phyloP scores from a whole-genome alignment of 179 eudicot species.

The Vitellaria paradoxa region DNA sequence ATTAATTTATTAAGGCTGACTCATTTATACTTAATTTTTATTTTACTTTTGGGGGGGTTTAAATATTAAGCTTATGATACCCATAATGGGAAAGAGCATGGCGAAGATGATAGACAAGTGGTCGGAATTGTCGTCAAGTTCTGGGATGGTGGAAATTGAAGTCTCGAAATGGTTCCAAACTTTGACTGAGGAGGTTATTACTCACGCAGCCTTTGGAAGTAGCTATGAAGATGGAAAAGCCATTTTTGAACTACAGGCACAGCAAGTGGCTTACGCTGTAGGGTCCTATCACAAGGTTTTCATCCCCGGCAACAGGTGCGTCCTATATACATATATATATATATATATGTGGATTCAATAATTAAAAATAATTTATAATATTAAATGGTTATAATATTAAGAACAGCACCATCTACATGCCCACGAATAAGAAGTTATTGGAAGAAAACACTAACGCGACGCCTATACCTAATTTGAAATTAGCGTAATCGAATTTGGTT shows the following conservation, averaged over 20 bases:
- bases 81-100: conserved; percentile 46
- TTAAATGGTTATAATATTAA: no score
- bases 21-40: background rate
- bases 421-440: no score
- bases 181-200: conserved; percentile 59
- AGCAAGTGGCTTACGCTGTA: conserved; percentile 57
- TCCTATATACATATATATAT: no score
- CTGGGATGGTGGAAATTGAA: conserved; percentile 61
- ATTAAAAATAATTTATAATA: no score
- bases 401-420: no score
- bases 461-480: no score
- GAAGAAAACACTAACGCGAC: no score
- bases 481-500: no score
- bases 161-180: conserved; percentile 57
- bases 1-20: no score
- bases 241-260: conserved; percentile 56
- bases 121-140: conserved; percentile 28
- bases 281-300: conserved; percentile 67
- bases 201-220: conserved; percentile 61
- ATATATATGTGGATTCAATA: no score
- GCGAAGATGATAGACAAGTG: conserved; percentile 60
- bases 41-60: background rate
- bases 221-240: conserved; percentile 71
- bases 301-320: conserved; percentile 73
- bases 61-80: conserved; percentile 55